phyloP scores from a whole-genome alignment of 768 basidiomycete species.

The Hemileccinum rubropunctum region DNA sequence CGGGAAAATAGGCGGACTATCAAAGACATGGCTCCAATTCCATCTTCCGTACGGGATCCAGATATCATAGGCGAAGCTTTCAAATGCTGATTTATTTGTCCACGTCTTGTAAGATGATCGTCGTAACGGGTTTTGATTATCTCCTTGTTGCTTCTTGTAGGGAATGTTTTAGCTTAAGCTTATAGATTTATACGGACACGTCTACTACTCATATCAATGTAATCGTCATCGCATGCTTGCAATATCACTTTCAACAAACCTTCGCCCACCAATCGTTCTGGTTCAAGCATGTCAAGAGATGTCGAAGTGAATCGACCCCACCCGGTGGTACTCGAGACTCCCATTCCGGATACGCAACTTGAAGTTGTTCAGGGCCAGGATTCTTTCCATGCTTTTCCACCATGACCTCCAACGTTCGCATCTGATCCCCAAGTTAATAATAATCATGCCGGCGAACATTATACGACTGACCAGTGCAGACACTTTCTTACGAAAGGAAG shows the following conservation, averaged over 20 bases:
- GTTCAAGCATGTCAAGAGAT: slow-evolving; percentile 53
- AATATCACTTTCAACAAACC: neutral
- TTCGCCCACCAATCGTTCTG: slow-evolving; percentile 57
- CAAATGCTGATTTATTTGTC: slow-evolving; percentile 26
- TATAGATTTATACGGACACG: slow-evolving; percentile 23
- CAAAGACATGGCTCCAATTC: slow-evolving; percentile 33
- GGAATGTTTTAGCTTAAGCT: slow-evolving; percentile 17
- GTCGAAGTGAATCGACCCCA: slow-evolving; percentile 51
- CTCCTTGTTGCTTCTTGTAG: slow-evolving; percentile 5
- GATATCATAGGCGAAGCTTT: slow-evolving; percentile 33
- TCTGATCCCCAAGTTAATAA: slow-evolving; percentile 36
- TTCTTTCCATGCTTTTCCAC: slow-evolving; percentile 48
- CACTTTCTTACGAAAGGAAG: slow-evolving; percentile 55
- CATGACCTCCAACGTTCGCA: slow-evolving; percentile 51
- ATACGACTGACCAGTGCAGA: slow-evolving; percentile 49
- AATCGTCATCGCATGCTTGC: slow-evolving; percentile 7
- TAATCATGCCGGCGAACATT: neutral
- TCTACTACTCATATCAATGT: slow-evolving; percentile 10
- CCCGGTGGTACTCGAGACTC: slow-evolving; percentile 42
- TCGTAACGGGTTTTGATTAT: slow-evolving; percentile 12
- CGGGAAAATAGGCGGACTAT: slow-evolving; percentile 38
- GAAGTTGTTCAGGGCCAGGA: slow-evolving; percentile 17
- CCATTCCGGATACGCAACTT: slow-evolving; percentile 23
- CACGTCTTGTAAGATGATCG: slow-evolving; percentile 1
- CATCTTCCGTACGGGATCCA: slow-evolving; percentile 2